Percentiles rank a stretch among this genome's conserved stretches.
Evolutionary conservation across 192 early-diverging fungal genomes (phyloP).

Genomic region (Geranomyces michiganensis): DNA sequence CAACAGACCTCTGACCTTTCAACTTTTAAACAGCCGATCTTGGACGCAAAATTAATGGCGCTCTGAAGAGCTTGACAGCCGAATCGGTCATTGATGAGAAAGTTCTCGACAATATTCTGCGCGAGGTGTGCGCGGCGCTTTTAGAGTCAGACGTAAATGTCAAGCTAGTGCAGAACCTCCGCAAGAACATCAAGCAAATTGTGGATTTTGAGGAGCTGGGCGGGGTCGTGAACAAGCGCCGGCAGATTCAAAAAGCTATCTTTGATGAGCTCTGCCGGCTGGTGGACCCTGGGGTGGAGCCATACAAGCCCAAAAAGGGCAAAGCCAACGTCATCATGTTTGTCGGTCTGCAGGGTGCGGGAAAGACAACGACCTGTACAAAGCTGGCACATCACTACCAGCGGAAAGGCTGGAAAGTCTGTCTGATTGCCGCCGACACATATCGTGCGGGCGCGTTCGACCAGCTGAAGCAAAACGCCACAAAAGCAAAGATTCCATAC

Average conservation of each 20-base stretch:
- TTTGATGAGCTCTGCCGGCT: conserved; percentile 86
- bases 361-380: conserved; percentile 97
- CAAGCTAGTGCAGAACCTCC: conserved; percentile 76
- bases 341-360: conserved; percentile 94
- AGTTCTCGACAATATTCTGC: conserved; percentile 58
- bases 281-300: conserved; percentile 79
- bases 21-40: conserved; percentile 66
- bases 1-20: too few relatives aligned
- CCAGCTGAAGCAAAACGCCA: conserved; percentile 97
- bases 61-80: conserved; percentile 72
- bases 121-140: conserved; percentile 85
- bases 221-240: conserved; percentile 81
- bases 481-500: conserved; percentile 96
- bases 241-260: conserved; percentile 85
- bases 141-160: conserved; percentile 93
- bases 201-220: conserved; percentile 85
- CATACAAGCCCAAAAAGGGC: conserved; percentile 85
- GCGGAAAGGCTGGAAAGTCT: conserved; percentile 92
- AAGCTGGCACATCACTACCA: conserved; percentile 92
- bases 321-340: conserved; percentile 92
- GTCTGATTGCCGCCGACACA: conserved; percentile 92
- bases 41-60: conserved; percentile 82
- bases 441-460: conserved; percentile 99
- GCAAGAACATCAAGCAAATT: conserved; percentile 81
- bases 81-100: conserved; percentile 89